A percentile compares a stretch with the other conserved stretches of the same genome.
phyloP scores from a whole-genome alignment of 2,329 filamentous ascomycete species.

The Teratosphaeria zuluensis region DNA sequence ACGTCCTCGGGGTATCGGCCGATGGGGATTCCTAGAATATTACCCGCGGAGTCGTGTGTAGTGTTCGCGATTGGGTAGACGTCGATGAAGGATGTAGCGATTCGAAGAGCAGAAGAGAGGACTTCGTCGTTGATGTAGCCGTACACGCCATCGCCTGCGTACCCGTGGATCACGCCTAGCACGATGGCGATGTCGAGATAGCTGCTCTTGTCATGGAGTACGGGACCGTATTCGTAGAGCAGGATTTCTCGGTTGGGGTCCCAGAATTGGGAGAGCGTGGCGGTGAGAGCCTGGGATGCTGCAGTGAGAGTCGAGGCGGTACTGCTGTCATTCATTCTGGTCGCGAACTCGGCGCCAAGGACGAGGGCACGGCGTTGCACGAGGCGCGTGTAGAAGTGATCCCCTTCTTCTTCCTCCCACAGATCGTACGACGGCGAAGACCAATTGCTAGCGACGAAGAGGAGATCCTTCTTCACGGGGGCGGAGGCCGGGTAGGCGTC shows the following conservation, averaged over 20 bases:
- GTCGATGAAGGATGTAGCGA: constrained; percentile 21
- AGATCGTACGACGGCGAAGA: constrained; percentile 20
- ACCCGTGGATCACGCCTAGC: constrained; percentile 25
- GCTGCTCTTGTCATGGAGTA: constrained; percentile 21
- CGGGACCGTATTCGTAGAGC: constrained; percentile 26
- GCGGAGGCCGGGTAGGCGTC: constrained; percentile 13
- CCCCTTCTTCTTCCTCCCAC: constrained; percentile 24
- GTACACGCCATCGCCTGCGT: constrained; percentile 23
- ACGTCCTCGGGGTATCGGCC: constrained; percentile 28
- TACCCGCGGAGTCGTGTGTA: constrained; percentile 17
- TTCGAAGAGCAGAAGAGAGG: constrained; percentile 20
- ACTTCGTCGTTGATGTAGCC: constrained; percentile 24
- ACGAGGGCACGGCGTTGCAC: constrained; percentile 23
- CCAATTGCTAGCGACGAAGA: constrained; percentile 26
- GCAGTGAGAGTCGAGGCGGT: constrained; percentile 18
- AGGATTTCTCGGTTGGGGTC: constrained; percentile 19
- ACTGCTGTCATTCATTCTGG: constrained; percentile 17
- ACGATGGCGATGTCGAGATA: constrained; percentile 26
- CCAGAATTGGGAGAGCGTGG: constrained; percentile 24
- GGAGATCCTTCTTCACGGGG: constrained; percentile 20
- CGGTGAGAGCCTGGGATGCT: constrained; percentile 18
- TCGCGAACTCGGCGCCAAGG: constrained; percentile 21
- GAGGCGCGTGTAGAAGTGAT: constrained; percentile 24
- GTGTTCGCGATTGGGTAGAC: constrained; percentile 21
- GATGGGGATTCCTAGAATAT: constrained; percentile 23